Evolutionary conservation across 148 eudicot species (phyloP).

Genomic region (Silene conica): DNA sequence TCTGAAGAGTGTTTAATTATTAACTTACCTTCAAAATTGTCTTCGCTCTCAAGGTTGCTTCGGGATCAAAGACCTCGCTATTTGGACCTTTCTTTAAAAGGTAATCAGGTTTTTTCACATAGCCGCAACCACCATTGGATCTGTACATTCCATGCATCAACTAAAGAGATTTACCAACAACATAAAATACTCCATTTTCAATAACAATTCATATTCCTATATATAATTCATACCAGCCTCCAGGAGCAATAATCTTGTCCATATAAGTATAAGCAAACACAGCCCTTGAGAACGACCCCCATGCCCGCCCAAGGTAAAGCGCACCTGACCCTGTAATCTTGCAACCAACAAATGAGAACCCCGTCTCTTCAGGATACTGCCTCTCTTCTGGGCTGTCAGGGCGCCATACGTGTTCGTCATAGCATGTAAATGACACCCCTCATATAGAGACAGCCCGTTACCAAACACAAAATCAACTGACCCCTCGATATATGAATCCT

Average conservation of each 20-base stretch:
- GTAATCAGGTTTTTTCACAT: too few species aligned
- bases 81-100: slow-evolving; percentile 38
- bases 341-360: slow-evolving; percentile 70
- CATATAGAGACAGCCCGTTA: slow-evolving; percentile 66
- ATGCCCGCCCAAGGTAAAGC: slow-evolving; percentile 80
- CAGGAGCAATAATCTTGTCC: slow-evolving; percentile 71
- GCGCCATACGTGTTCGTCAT: slow-evolving; percentile 51
- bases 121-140: too few species aligned
- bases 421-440: slow-evolving; percentile 66
- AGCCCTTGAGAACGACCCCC: slow-evolving; percentile 79
- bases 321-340: slow-evolving; percentile 84
- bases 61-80: slow-evolving; percentile 55
- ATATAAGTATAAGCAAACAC: slow-evolving; percentile 84
- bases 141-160: too few species aligned
- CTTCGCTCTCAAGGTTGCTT: slow-evolving; percentile 36
- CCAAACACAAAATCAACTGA: slow-evolving; percentile 88
- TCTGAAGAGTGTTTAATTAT: too few species aligned
- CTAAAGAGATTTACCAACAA: too few species aligned
- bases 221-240: slow-evolving; percentile 80
- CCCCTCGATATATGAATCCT: slow-evolving; percentile 74
- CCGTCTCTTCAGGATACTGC: slow-evolving; percentile 61
- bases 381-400: slow-evolving; percentile 80
- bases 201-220: too few species aligned
- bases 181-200: too few species aligned
- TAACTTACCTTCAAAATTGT: slow-evolving; percentile 47